A percentile compares a stretch with the other conserved stretches of the same genome.
These are phyloP conservation scores for Cladosporium sp. DNA, from an alignment of 2,329 filamentous ascomycete genomes.

Conservation along the genomic window DNA sequence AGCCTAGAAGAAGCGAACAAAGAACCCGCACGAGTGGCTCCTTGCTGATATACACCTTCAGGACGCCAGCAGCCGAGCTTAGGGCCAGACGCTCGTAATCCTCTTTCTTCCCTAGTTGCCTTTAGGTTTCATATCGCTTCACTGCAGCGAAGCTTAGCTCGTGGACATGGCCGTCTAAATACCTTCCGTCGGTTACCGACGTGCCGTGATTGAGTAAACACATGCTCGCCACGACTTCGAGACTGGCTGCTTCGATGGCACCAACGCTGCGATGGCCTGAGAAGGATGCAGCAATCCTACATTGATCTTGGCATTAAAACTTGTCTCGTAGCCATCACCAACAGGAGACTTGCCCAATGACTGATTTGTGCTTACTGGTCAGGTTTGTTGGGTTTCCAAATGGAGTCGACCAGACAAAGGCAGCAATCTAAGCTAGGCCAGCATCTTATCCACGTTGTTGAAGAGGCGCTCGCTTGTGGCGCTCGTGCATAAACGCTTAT, in stretches of 20 bases:
- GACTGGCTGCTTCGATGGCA: not conserved
- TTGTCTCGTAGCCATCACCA: slow-evolving; percentile 2
- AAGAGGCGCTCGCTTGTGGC: slow-evolving; percentile 16
- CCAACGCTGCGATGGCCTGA: not conserved
- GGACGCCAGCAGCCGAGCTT: slow-evolving; percentile 5
- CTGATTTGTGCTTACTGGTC: slow-evolving; percentile 3
- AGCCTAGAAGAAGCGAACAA: not conserved
- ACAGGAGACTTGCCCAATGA: not conserved
- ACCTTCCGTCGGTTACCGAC: slow-evolving; percentile 8
- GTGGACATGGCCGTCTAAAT: not conserved
- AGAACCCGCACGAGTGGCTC: not conserved
- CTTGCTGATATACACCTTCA: slow-evolving; percentile 1
- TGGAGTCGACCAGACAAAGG: slow-evolving; percentile 13
- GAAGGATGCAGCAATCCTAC: not conserved
- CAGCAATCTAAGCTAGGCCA: not conserved
- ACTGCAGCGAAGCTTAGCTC: slow-evolving; percentile 9
- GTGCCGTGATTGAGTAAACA: not conserved
- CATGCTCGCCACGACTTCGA: not conserved
- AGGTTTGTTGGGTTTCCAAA: slow-evolving; percentile 1
- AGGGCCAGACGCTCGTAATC: not conserved
- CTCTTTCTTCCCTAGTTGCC: not conserved
- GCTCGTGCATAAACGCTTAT: slow-evolving; percentile 10
- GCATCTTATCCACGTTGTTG: not conserved
- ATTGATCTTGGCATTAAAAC: not conserved
- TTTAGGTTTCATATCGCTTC: slow-evolving; percentile 18